Conservation (phyloP, 352 stramenopile species). For the Phytophthora fragariae region DNA sequence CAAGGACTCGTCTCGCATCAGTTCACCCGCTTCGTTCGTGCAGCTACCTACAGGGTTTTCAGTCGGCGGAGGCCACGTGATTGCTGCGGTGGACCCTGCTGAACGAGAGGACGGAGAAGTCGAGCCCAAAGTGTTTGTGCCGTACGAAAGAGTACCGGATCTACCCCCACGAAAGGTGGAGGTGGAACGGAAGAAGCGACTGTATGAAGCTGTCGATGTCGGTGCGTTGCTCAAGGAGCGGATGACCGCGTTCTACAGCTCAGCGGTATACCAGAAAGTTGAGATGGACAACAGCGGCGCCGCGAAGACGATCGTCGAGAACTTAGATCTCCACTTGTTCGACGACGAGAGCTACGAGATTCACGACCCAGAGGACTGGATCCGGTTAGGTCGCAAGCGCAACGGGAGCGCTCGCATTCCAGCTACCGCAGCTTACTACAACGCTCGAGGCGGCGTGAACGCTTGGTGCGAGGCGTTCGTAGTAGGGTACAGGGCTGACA, state of each 20-base stretch:
- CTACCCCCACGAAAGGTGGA: slow-evolving; percentile 71
- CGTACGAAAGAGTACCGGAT: slow-evolving; percentile 61
- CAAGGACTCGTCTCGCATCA: slow-evolving; percentile 53
- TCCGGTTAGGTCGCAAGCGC: slow-evolving; percentile 52
- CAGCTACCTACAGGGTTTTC: slow-evolving; percentile 53
- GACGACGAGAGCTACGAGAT: slow-evolving; percentile 87
- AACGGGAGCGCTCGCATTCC: slow-evolving; percentile 72
- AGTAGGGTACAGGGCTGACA: slow-evolving; percentile 53
- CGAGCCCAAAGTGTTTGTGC: slow-evolving; percentile 79
- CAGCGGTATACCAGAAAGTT: slow-evolving; percentile 46
- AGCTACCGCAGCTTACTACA: slow-evolving; percentile 72
- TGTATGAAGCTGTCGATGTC: slow-evolving; percentile 61
- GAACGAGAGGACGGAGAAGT: slow-evolving; percentile 63
- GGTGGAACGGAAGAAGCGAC: slow-evolving; percentile 72
- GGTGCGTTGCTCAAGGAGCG: slow-evolving; percentile 53
- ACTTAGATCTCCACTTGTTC: slow-evolving; percentile 71
- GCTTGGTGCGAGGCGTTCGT: slow-evolving; percentile 77
- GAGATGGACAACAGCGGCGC: slow-evolving; percentile 55
- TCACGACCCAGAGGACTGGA: slow-evolving; percentile 70
- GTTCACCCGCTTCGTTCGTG: slow-evolving; percentile 47
- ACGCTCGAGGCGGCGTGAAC: slow-evolving; percentile 59
- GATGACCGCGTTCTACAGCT: slow-evolving; percentile 52
- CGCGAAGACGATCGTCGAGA: slow-evolving; percentile 64
- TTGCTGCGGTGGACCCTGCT: slow-evolving; percentile 49
- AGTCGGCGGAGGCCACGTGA: slow-evolving; percentile 52